phyloP scores from a whole-genome alignment of 495 filamentous ascomycete genomes.

The Penicillium bovifimosum region DNA sequence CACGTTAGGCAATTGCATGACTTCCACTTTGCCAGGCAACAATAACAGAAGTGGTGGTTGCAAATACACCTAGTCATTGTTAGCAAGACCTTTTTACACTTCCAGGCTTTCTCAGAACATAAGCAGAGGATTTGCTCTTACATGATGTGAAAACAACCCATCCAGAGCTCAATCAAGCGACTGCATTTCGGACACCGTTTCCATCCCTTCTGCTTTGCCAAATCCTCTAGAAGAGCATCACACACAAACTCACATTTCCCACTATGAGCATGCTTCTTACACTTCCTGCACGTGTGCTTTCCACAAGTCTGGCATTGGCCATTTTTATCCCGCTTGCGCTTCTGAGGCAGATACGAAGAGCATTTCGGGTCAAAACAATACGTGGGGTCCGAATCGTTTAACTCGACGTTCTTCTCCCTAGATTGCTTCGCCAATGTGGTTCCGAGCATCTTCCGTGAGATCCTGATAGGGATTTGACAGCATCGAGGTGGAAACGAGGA shows the following conservation, averaged over 20 bases:
- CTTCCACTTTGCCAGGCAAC: not conserved
- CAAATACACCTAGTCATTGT: not conserved
- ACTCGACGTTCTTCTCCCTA: conserved; percentile 21
- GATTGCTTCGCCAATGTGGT: not conserved
- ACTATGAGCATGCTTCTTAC: not conserved
- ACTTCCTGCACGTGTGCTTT: not conserved
- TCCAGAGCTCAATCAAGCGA: not conserved
- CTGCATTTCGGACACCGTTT: conserved; percentile 10
- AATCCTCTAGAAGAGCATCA: not conserved
- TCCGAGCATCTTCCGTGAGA: conserved; percentile 11
- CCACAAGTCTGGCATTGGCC: conserved; percentile 1
- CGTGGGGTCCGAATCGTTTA: conserved; percentile 21
- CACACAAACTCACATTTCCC: not conserved
- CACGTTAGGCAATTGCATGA: not conserved
- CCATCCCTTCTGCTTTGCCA: conserved; percentile 22
- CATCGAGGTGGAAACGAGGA: conserved; percentile 39
- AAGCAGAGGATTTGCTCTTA: not conserved
- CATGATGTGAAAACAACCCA: conserved; percentile 1
- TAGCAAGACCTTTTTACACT: not conserved
- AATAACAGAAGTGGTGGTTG: not conserved
- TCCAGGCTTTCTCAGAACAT: not conserved
- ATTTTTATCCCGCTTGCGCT: too few relatives aligned
- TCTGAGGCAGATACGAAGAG: conserved; percentile 22
- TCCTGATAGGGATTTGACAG: conserved; percentile 23
- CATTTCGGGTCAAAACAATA: conserved; percentile 29